Base-by-base conservation (phyloP, 1,284 basidiomycete species). In the Ustilago bromivora region DNA sequence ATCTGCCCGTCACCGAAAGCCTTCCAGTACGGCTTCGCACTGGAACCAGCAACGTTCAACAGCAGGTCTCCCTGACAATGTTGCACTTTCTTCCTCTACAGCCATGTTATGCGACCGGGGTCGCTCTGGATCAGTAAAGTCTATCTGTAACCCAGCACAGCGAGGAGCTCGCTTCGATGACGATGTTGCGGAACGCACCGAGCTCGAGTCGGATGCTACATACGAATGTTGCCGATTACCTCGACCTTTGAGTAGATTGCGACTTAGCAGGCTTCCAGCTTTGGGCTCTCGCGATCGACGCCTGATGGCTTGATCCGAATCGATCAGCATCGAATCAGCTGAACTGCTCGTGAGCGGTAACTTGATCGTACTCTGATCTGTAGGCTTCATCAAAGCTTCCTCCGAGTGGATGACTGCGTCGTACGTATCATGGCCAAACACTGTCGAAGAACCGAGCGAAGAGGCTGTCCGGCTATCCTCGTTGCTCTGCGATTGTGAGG, bases 31-130 rank as follows among this genome's bases (percentile, higher is more conserved):
- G 15, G 62, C 66, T 35, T 79, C 74, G 57, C 74, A 79, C 43
- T 81, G 77, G 46, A 73, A 79, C 79, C 79, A 81, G 64, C 71
- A 76, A 41, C 64, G 51, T 13, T 63, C 49, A 12, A 56, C 8
- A 31, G 13, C 38, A n/a, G 23, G 19, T 19, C 10, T 35, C 15
- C 46, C 43, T 23, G 47, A 12, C 32, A 4, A 17, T 35, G 15
- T 13, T 40, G 28, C 13, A 3, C 10, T 35, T 6, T 46, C 5
- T 36, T 49, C 3, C 8, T 15, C 11, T 9, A 19, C 4, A 35
- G 32, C 12, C 31, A 19, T 34, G 8, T 7, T 9, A 32, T 15
- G 13, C 3, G 38, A 19, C 4, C 10, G 2, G 3, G 12, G 55
- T 57, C 58, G 15, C 23, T 53, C 51, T 40, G 69, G 55, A 60